phyloP scores from a whole-genome alignment of 2,329 filamentous ascomycete genomes.

The Ophiognomonia clavigignenti-juglandacearum region DNA sequence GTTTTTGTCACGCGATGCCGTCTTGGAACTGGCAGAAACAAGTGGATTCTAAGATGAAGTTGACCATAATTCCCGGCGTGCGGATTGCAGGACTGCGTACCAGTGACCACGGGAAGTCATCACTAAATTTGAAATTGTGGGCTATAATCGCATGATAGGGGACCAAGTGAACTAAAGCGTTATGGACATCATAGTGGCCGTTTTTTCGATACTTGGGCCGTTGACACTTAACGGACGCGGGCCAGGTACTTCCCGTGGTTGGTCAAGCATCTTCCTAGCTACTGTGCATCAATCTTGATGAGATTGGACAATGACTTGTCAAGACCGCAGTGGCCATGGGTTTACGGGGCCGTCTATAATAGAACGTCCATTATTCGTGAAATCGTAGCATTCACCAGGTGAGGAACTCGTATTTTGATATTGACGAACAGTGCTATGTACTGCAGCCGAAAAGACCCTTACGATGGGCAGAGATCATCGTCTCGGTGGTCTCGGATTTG shows the following conservation, averaged over 20 bases:
- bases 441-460: too few relatives aligned
- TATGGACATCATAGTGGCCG: not conserved
- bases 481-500: too few relatives aligned
- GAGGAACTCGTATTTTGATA: constrained; percentile 5
- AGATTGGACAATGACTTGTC: constrained; percentile 8
- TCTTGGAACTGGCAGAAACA: not conserved
- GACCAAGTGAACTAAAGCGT: too few relatives aligned
- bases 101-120: too few relatives aligned
- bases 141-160: too few relatives aligned
- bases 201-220: not conserved
- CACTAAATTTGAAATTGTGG: too few relatives aligned
- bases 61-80: too few relatives aligned
- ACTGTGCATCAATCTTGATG: constrained; percentile 11
- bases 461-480: too few relatives aligned
- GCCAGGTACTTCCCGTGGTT: not conserved
- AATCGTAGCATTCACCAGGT: too few relatives aligned
- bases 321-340: not conserved
- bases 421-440: not conserved
- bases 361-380: not conserved
- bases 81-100: too few relatives aligned
- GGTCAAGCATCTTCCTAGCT: constrained; percentile 15
- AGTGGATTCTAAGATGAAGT: not conserved
- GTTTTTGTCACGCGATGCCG: too few relatives aligned
- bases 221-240: too few relatives aligned
- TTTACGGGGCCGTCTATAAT: not conserved